These are phyloP conservation scores for Arthrobotrys sinensis DNA, from an alignment of 2,329 filamentous ascomycete species.

Conservation along the genomic window DNA sequence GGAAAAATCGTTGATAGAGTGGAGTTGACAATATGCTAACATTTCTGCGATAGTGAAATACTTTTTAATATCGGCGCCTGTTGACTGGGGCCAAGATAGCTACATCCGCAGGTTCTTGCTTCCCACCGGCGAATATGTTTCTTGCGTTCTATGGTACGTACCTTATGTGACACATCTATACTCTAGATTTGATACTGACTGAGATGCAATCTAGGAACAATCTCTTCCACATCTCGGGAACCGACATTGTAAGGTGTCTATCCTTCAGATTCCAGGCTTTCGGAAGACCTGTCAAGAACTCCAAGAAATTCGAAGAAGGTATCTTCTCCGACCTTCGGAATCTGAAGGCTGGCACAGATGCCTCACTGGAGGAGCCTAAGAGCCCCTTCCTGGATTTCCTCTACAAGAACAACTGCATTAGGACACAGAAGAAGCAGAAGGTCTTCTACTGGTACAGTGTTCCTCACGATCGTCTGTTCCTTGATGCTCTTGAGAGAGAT, in stretches of 20 bases:
- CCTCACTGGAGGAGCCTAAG: conserved; percentile 98
- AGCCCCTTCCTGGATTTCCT: conserved; percentile 98
- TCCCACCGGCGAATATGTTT: conserved; percentile 98
- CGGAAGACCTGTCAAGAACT: conserved; percentile 97
- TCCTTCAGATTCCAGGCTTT: conserved; percentile 99
- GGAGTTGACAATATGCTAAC: conserved; percentile 37
- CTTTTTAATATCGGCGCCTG: conserved; percentile 97
- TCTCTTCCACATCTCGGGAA: conserved; percentile 98
- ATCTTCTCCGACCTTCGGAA: conserved; percentile 99
- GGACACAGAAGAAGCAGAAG: conserved; percentile 99
- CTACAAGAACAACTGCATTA: conserved; percentile 99
- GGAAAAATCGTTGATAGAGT: neutral
- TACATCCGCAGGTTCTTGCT: conserved; percentile 96
- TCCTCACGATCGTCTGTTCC: conserved; percentile 95
- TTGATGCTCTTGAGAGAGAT: conserved; percentile 96
- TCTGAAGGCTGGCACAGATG: conserved; percentile 97
- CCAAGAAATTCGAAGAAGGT: conserved; percentile 99
- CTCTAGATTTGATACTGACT: conserved; percentile 5
- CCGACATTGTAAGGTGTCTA: conserved; percentile 97
- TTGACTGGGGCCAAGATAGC: conserved; percentile 97
- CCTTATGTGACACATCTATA: conserved; percentile 64
- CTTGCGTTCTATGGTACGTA: conserved; percentile 89
- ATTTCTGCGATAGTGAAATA: conserved; percentile 83
- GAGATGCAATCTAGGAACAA: conserved; percentile 79
- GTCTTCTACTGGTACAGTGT: conserved; percentile 99